Base-by-base conservation (phyloP, 2,329 filamentous ascomycete genomes). In the Ophiostoma perfectum region DNA sequence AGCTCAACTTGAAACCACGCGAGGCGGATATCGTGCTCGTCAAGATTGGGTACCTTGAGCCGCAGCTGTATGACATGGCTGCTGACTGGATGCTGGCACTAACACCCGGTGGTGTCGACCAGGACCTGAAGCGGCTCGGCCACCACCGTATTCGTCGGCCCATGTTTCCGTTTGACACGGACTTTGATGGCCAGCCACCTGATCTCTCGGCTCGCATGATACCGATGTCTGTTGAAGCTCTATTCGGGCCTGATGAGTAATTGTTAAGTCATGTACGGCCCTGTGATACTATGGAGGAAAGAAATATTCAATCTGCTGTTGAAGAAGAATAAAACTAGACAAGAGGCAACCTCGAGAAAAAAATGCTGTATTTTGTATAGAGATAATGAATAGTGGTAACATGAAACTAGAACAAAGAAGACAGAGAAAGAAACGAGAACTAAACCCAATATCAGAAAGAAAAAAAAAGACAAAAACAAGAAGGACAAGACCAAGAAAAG, bases 31-130 rank as follows among this genome's bases (percentile, higher is more conserved):
- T 85, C 36, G 82, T 85, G 0, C 79, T 85, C 60, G 82, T 85
- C 38, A 85, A 85, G 74, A 85, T 85, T 62, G 83, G 83, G 16
- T 86, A 85, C 68, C 74, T 86, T 1, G 83, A 85, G 72, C 83
- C 83, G 3, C 80, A 85, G 72, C 75, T 85, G 4, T 84, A 83
- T 69, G 79, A 79, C 66, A 85, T 85, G 82, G 80, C 82, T 0
- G 77, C 76, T 7, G 82, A 81, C 67, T 85, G 83, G 83, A 84
- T 84, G 80, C 77, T 85, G 1, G 83, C 77, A 0, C 75, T 85
- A 16, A 85, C 83, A 0, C 82, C 83, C 0, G 83, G 82, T 0
- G 83, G 82, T 8, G 83, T 85, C 9, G 82, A 85, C 71, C 83
- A 85, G 73, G 80, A 85, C 69, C 73, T 85, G 12, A 72, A 76